Evolutionary conservation across 371 early-diverging fungal species (phyloP).

Genomic region (Mortierella polycephala): DNA sequence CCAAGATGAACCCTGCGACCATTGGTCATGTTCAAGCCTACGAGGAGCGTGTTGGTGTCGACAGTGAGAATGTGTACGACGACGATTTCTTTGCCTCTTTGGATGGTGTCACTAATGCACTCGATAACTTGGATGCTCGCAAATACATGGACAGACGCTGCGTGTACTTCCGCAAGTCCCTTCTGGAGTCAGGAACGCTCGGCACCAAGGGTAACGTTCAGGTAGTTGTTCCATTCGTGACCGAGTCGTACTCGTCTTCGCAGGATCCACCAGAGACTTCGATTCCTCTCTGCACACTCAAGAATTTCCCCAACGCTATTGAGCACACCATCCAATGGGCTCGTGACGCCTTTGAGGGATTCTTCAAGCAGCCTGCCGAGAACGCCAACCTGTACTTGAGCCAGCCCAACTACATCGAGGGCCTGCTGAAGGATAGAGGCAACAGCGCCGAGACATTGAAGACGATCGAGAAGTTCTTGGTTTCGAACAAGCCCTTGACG

Average conservation of each 20-base stretch:
- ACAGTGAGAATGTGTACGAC: conserved; percentile 96
- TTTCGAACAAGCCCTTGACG: conserved; percentile 78
- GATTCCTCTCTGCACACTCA: conserved; percentile 99
- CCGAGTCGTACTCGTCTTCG: conserved; percentile 99
- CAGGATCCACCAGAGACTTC: conserved; percentile 99
- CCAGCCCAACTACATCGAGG: conserved; percentile 84
- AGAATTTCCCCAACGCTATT: conserved; percentile 99
- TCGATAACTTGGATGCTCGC: conserved; percentile 99
- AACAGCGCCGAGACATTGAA: conserved; percentile 57
- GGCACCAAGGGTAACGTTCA: conserved; percentile 99
- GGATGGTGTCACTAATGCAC: conserved; percentile 97
- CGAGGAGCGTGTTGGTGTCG: conserved; percentile 96
- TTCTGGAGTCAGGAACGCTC: conserved; percentile 99
- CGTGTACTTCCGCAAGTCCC: conserved; percentile 94
- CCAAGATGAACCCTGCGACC: conserved; percentile 93
- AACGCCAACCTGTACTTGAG: conserved; percentile 93
- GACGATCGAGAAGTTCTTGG: conserved; percentile 70
- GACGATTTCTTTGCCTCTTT: conserved; percentile 93
- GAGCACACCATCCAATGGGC: conserved; percentile 99
- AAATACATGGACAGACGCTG: conserved; percentile 99
- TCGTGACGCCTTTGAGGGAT: conserved; percentile 96
- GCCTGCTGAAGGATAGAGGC: conserved; percentile 82
- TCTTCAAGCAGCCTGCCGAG: conserved; percentile 93
- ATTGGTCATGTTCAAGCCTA: conserved; percentile 84
- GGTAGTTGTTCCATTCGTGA: conserved; percentile 93